Conservation (phyloP, 768 basidiomycete species). For the Trametes elegans region DNA sequence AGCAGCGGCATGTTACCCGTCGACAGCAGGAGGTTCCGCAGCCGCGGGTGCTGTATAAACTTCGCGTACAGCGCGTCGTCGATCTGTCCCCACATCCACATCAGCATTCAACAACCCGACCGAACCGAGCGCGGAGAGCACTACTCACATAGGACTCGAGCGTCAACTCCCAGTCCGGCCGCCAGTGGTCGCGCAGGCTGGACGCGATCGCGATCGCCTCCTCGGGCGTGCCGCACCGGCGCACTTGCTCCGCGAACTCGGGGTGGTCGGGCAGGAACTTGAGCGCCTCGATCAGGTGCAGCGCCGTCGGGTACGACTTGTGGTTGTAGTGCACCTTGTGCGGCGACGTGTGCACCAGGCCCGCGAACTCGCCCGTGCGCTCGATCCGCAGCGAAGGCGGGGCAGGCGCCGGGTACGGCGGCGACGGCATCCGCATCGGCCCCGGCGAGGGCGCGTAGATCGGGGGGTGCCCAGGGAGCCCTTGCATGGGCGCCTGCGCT, state of each 20-base stretch:
- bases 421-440: constrained; percentile 17
- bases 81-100: constrained; percentile 44
- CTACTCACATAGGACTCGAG: constrained; percentile 44
- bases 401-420: constrained; percentile 37
- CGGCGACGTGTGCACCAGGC: constrained; percentile 66
- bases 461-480: not conserved
- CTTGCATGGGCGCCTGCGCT: not conserved
- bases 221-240: constrained; percentile 38
- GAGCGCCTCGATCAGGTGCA: constrained; percentile 76
- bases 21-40: constrained; percentile 51
- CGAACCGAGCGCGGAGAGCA: not conserved
- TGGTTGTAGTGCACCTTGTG: constrained; percentile 58
- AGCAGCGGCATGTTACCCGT: constrained; percentile 49
- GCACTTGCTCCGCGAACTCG: constrained; percentile 55
- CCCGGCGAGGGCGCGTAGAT: constrained; percentile 4
- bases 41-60: constrained; percentile 64
- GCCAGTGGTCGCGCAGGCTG: constrained; percentile 33
- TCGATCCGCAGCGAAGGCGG: constrained; percentile 31
- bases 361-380: constrained; percentile 29
- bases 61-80: constrained; percentile 66
- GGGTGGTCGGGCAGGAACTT: constrained; percentile 57
- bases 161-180: constrained; percentile 58
- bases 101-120: not conserved
- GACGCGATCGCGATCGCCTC: constrained; percentile 39
- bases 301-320: constrained; percentile 60